A percentile compares a stretch with the other conserved stretches of the same genome.
Conservation (phyloP, 495 filamentous ascomycete genomes). For the Neurospora sp. region DNA sequence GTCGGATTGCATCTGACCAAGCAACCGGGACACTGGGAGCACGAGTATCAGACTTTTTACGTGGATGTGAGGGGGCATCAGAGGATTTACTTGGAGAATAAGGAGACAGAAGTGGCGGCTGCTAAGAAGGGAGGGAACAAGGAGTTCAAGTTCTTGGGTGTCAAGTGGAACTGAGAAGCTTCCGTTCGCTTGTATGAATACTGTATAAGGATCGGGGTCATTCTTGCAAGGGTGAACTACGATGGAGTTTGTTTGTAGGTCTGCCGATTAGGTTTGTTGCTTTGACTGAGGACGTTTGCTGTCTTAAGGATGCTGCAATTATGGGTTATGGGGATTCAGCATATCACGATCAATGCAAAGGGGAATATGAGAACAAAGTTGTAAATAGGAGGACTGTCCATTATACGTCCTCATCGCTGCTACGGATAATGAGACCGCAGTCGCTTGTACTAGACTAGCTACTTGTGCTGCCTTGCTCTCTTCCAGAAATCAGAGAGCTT, state of each 20-base stretch:
- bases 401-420: not conserved
- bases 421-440: not conserved
- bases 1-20: constrained; percentile 72
- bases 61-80: constrained; percentile 59
- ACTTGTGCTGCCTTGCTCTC: not conserved
- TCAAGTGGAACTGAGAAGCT: constrained; percentile 47
- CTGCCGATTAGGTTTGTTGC: not conserved
- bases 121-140: constrained; percentile 29
- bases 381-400: not conserved
- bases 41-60: constrained; percentile 69
- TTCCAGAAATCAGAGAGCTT: not conserved
- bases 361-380: not conserved
- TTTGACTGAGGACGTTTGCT: not conserved
- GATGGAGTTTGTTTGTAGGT: not conserved
- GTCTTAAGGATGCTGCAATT: not conserved
- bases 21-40: constrained; percentile 46
- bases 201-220: not conserved
- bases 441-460: not conserved
- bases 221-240: not conserved
- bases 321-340: not conserved
- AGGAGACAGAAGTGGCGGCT: constrained; percentile 23
- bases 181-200: not conserved
- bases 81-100: constrained; percentile 53
- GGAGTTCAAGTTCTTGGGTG: constrained; percentile 48
- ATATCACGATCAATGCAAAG: not conserved